These are phyloP conservation scores for Luffa acutangula DNA, from an alignment of 306 rosid genomes.

Conservation along the genomic window DNA sequence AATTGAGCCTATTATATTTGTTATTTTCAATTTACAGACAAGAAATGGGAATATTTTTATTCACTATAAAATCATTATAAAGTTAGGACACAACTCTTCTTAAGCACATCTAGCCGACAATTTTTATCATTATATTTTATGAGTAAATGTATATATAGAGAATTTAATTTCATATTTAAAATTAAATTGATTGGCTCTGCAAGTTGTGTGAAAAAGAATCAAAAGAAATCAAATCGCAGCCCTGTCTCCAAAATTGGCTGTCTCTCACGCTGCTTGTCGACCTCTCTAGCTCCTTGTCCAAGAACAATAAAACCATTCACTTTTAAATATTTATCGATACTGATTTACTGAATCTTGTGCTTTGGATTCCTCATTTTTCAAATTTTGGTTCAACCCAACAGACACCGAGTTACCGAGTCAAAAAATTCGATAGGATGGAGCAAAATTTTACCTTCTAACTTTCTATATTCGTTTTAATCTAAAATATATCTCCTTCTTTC, in stretches of 20 bases:
- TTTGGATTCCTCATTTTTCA: neutral
- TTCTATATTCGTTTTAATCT: neutral
- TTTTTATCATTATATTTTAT: neutral
- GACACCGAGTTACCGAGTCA: neutral
- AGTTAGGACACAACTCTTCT: neutral
- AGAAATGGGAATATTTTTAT: neutral
- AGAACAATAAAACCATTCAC: neutral
- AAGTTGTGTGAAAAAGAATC: slow-evolving; percentile 5
- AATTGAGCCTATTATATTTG: neutral
- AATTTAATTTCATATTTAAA: neutral
- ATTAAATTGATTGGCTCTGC: neutral
- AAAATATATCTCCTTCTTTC: neutral
- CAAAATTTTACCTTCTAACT: neutral
- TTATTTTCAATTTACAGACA: neutral
- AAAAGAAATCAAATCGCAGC: neutral
- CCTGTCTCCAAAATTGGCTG: neutral
- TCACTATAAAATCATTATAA: neutral
- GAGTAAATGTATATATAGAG: neutral
- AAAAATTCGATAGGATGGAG: neutral
- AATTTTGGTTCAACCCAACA: neutral
- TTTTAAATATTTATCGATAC: neutral
- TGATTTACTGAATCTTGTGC: neutral
- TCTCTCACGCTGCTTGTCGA: neutral
- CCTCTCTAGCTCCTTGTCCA: neutral
- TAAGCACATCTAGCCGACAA: neutral